These are phyloP conservation scores for Sordariomycetes sp. DNA, from an alignment of 2,329 filamentous ascomycete species.

Conservation along the genomic window DNA sequence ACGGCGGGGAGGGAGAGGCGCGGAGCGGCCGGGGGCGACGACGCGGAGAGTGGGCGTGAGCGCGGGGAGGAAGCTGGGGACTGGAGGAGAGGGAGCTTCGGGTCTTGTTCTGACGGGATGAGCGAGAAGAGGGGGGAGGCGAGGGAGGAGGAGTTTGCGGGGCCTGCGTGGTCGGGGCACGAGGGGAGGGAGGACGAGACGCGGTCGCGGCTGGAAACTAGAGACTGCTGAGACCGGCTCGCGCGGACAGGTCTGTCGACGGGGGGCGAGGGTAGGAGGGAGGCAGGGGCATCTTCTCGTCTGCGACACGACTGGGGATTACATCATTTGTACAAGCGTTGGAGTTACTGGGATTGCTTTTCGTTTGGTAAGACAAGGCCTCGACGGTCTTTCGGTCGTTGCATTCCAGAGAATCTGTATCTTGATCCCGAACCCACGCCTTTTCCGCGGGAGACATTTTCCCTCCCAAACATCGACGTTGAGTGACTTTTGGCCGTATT, in stretches of 20 bases:
- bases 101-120: slow-evolving; percentile 1
- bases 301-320: too few species aligned
- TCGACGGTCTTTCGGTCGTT: too few species aligned
- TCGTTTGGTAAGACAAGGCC: too few species aligned
- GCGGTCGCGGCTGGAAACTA: not conserved
- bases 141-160: slow-evolving; percentile 2
- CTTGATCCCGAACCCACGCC: too few species aligned
- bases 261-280: too few species aligned
- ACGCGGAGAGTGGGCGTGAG: not conserved
- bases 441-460: too few species aligned
- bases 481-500: not conserved
- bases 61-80: not conserved
- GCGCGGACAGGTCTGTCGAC: not conserved
- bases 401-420: too few species aligned
- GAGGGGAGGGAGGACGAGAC: not conserved
- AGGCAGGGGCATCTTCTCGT: too few species aligned
- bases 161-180: slow-evolving; percentile 1
- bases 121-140: not conserved
- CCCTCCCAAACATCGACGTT: not conserved
- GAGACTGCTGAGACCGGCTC: not conserved
- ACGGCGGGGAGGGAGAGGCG: slow-evolving; percentile 6
- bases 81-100: slow-evolving; percentile 5
- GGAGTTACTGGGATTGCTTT: too few species aligned
- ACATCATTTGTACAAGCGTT: not conserved
- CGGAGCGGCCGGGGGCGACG: not conserved